Evolutionary conservation across 768 basidiomycete species (phyloP).

Genomic region (Chalciporus chontae): DNA sequence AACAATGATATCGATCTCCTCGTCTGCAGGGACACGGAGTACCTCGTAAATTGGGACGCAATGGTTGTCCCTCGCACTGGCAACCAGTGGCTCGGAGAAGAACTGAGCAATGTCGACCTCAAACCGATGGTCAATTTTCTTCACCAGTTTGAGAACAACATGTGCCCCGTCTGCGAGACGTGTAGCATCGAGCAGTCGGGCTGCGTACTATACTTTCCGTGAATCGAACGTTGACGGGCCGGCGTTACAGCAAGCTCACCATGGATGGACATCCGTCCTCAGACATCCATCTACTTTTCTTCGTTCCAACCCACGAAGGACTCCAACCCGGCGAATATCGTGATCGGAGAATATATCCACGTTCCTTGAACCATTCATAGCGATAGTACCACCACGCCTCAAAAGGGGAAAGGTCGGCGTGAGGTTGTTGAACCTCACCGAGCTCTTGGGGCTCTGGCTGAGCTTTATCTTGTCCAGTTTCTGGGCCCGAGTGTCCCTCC

Average conservation of each 20-base stretch:
- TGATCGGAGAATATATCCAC: constrained; percentile 1
- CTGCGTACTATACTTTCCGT: constrained; percentile 8
- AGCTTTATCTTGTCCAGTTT: no score
- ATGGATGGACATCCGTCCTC: background rate
- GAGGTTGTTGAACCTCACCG: no score
- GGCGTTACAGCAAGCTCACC: constrained; percentile 7
- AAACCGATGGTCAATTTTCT: constrained; percentile 7
- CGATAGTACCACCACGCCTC: background rate
- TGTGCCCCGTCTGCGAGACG: constrained; percentile 22
- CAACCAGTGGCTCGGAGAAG: constrained; percentile 1
- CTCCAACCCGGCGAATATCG: constrained; percentile 5
- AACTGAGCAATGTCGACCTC: constrained; percentile 29
- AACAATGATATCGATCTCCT: constrained; percentile 16
- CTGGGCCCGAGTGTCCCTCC: no score
- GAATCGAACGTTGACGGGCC: constrained; percentile 12
- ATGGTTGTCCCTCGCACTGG: constrained; percentile 23
- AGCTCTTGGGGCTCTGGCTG: no score
- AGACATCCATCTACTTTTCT: background rate
- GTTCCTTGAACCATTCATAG: background rate
- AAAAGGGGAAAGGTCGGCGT: no score
- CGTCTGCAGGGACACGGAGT: constrained; percentile 5
- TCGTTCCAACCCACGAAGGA: background rate
- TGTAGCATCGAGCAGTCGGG: constrained; percentile 22
- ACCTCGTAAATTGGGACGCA: constrained; percentile 29
- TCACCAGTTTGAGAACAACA: constrained; percentile 28